A percentile compares a stretch with the other conserved stretches of the same genome.
These are phyloP conservation scores for Tolypocladium paradoxum DNA, from an alignment of 2,329 filamentous ascomycete species.

Conservation along the genomic window DNA sequence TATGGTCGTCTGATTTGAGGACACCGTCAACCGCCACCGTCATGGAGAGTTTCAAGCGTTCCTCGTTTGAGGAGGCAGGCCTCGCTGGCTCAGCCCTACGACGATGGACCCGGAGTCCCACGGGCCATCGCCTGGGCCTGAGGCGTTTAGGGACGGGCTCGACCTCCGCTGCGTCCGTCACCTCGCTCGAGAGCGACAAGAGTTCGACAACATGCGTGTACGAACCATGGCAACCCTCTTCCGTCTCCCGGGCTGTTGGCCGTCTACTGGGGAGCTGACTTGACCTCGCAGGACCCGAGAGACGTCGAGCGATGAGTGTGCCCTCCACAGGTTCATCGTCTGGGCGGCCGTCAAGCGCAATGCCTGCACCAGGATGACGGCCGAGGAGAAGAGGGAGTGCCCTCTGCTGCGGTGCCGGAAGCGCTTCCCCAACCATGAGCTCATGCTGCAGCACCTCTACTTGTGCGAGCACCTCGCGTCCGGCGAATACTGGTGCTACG, in stretches of 20 bases:
- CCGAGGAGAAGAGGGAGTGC: constrained; percentile 37
- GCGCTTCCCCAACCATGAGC: constrained; percentile 39
- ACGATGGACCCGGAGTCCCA: constrained; percentile 5
- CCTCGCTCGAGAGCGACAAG: constrained; percentile 5
- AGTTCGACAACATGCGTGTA: constrained; percentile 6
- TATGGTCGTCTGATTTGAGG: neutral
- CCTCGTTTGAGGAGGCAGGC: constrained; percentile 7
- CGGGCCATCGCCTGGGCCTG: constrained; percentile 4
- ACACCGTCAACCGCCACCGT: neutral
- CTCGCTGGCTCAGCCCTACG: constrained; percentile 4
- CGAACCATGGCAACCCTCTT: neutral
- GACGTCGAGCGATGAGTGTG: constrained; percentile 36
- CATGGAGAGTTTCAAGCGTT: constrained; percentile 5
- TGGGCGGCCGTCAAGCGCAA: constrained; percentile 47
- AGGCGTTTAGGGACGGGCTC: constrained; percentile 3
- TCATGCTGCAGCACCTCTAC: constrained; percentile 43
- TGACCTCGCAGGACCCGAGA: constrained; percentile 28
- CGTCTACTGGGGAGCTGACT: neutral
- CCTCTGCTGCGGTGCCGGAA: constrained; percentile 40
- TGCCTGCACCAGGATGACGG: constrained; percentile 33
- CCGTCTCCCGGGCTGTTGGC: neutral
- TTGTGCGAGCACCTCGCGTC: constrained; percentile 26
- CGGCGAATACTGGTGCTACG: constrained; percentile 46
- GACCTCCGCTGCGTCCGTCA: constrained; percentile 1
- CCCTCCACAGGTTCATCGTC: constrained; percentile 42